Conservation (phyloP, 169 alveolate genomes). For the Cytauxzoon felis region DNA sequence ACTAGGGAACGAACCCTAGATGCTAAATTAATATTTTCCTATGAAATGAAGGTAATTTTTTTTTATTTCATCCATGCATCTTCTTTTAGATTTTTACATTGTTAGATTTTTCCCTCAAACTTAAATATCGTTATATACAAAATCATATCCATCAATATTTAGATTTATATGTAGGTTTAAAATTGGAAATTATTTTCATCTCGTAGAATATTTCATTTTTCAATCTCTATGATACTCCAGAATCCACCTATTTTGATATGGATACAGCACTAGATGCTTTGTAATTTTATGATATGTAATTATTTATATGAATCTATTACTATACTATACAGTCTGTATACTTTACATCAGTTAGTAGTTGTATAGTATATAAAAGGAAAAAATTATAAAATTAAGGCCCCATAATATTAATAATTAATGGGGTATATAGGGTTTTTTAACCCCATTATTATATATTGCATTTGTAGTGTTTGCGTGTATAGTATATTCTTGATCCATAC, state of each 20-base stretch:
- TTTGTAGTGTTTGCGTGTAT: too few relatives aligned
- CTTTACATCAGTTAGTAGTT: too few relatives aligned
- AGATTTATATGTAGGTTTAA: slow-evolving; percentile 58
- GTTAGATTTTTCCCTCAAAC: slow-evolving; percentile 63
- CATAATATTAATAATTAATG: too few relatives aligned
- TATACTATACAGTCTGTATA: too few relatives aligned
- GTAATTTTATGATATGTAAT: slow-evolving; percentile 4
- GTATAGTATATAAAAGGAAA: too few relatives aligned
- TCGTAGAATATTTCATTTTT: neutral
- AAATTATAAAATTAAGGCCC: too few relatives aligned
- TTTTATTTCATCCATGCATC: slow-evolving; percentile 2
- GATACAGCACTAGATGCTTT: neutral
- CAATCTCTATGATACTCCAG: slow-evolving; percentile 46
- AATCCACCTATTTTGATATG: slow-evolving; percentile 33
- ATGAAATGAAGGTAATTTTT: slow-evolving; percentile 63
- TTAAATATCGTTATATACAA: slow-evolving; percentile 58
- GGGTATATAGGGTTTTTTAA: too few relatives aligned
- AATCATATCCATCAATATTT: slow-evolving; percentile 69
- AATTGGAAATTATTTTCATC: neutral
- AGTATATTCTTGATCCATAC: too few relatives aligned
- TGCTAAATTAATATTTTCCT: slow-evolving; percentile 59
- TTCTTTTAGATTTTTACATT: slow-evolving; percentile 30
- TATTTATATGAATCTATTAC: too few relatives aligned
- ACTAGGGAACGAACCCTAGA: slow-evolving; percentile 58
- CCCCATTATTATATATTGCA: too few relatives aligned